Percentiles rank a stretch among this genome's conserved stretches.
These are phyloP conservation scores for Tripterygium wilfordii DNA, from an alignment of 177 flowering plant genomes.

Conservation along the genomic window DNA sequence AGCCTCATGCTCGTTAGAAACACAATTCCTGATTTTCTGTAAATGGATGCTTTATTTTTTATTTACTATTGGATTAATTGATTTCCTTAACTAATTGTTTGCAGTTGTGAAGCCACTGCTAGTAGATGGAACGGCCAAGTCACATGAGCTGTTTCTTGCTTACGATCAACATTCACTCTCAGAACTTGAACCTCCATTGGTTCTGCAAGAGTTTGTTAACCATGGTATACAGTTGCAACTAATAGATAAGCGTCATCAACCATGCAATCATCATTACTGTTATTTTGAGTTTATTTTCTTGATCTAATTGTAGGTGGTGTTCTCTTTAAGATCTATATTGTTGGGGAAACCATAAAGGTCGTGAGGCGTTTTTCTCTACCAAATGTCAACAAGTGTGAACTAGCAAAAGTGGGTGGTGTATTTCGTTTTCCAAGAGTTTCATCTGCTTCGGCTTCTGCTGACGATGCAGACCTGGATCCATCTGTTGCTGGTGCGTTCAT, in stretches of 20 bases:
- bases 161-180: slow-evolving; percentile 43
- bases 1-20: too few species aligned
- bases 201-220: slow-evolving; percentile 57
- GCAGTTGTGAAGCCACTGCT: slow-evolving; percentile 53
- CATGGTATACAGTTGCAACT: slow-evolving; percentile 28
- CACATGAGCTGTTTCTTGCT: slow-evolving; percentile 52
- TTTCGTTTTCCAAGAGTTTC: slow-evolving; percentile 51
- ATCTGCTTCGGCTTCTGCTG: slow-evolving; percentile 52
- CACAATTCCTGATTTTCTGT: background rate
- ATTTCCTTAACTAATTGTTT: slow-evolving; percentile 4
- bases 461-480: slow-evolving; percentile 51
- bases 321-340: slow-evolving; percentile 46
- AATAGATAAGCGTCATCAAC: background rate
- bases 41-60: background rate
- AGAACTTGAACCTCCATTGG: slow-evolving; percentile 49
- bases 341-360: slow-evolving; percentile 54
- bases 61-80: background rate
- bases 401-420: slow-evolving; percentile 30
- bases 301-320: slow-evolving; percentile 35
- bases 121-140: slow-evolving; percentile 46
- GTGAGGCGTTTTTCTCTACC: slow-evolving; percentile 59
- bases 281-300: background rate
- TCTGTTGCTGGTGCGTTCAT: slow-evolving; percentile 36
- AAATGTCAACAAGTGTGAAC: slow-evolving; percentile 33
- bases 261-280: too few species aligned